Conservation (phyloP, 495 filamentous ascomycete genomes). For the Articulospora tetracladia region DNA sequence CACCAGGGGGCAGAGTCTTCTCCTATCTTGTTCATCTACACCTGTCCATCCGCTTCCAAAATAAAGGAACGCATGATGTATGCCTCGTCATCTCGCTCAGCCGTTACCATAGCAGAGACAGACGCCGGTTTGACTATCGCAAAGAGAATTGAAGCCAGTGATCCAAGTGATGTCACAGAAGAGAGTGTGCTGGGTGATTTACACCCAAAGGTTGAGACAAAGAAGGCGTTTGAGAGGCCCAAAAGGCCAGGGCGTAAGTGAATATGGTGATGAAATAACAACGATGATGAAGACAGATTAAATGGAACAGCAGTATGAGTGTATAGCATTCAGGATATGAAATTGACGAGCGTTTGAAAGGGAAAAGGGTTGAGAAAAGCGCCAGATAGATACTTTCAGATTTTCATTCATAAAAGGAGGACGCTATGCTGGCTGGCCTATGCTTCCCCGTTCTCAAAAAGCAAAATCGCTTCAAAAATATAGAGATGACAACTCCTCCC, state of each 20-base stretch:
- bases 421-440: conserved; percentile 4
- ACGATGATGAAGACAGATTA: too few relatives aligned
- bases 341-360: neutral
- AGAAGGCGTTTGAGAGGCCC: conserved; percentile 78
- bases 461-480: too few relatives aligned
- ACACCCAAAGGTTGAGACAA: conserved; percentile 63
- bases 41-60: conserved; percentile 73
- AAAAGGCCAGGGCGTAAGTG: conserved; percentile 67
- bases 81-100: conserved; percentile 73
- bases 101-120: conserved; percentile 60
- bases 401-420: neutral
- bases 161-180: conserved; percentile 76
- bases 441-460: too few relatives aligned
- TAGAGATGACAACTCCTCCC: too few relatives aligned
- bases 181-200: conserved; percentile 70
- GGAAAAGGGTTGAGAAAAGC: too few relatives aligned
- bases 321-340: too few relatives aligned
- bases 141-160: conserved; percentile 64
- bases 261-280: neutral
- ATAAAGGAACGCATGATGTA: conserved; percentile 97
- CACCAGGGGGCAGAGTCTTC: conserved; percentile 51
- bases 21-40: conserved; percentile 88
- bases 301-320: too few relatives aligned
- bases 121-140: conserved; percentile 68
- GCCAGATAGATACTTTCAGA: too few relatives aligned